These are phyloP conservation scores for Guadua angustifolia DNA, from an alignment of 176 grass and related monocot genomes.

Conservation along the genomic window DNA sequence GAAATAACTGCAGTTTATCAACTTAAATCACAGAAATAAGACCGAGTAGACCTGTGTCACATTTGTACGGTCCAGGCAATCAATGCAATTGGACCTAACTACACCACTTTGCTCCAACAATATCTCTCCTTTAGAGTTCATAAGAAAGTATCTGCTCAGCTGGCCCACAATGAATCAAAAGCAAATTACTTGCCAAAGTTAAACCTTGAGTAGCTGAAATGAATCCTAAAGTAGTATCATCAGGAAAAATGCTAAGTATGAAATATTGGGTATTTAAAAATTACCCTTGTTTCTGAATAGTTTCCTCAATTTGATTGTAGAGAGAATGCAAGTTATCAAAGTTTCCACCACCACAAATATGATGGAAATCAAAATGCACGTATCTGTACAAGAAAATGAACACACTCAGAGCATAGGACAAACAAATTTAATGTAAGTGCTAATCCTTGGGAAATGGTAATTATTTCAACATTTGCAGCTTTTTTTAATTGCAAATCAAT, in stretches of 20 bases:
- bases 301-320: conserved; percentile 72
- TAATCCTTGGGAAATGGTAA: conserved; percentile 12
- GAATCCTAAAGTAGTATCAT: conserved; percentile 31
- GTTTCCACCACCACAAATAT: conserved; percentile 78
- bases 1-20: conserved; percentile 13
- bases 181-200: conserved; percentile 67
- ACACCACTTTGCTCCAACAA: conserved; percentile 83
- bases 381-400: conserved; percentile 56
- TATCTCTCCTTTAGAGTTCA: conserved; percentile 79
- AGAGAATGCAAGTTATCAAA: conserved; percentile 87
- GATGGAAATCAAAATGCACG: conserved; percentile 94
- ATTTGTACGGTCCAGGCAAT: conserved; percentile 97
- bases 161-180: conserved; percentile 78
- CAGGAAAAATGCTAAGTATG: conserved; percentile 23
- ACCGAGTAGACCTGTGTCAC: conserved; percentile 81
- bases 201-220: conserved; percentile 44
- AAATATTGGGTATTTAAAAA: conserved; percentile 40
- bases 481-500: conserved; percentile 26
- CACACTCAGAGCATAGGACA: conserved; percentile 38
- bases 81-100: conserved; percentile 90
- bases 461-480: conserved; percentile 36
- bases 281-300: conserved; percentile 94
- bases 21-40: conserved; percentile 26
- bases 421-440: conserved; percentile 33
- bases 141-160: conserved; percentile 98